These are phyloP conservation scores for Phialophora macrospora DNA, from an alignment of 2,329 filamentous ascomycete genomes.

Conservation along the genomic window DNA sequence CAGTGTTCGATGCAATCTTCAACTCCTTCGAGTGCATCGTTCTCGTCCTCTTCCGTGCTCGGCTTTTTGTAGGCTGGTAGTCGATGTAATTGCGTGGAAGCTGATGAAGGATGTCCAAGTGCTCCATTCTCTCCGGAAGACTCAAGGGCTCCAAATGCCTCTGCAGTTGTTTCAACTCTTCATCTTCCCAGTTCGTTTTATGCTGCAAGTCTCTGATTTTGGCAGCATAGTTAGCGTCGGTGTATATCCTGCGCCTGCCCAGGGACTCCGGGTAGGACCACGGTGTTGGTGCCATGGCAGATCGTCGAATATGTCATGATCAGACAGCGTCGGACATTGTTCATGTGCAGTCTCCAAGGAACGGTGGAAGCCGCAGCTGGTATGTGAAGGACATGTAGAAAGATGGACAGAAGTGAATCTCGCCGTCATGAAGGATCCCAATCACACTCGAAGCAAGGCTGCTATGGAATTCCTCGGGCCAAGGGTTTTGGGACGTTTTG, in stretches of 20 bases:
- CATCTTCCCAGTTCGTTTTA: constrained; percentile 4
- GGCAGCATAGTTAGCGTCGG: neutral
- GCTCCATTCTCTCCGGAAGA: constrained; percentile 7
- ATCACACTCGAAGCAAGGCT: neutral
- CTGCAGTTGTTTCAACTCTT: constrained; percentile 3
- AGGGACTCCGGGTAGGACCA: constrained; percentile 1
- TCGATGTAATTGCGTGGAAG: constrained; percentile 5
- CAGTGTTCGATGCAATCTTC: constrained; percentile 1
- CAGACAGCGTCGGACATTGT: neutral
- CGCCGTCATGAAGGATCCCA: neutral
- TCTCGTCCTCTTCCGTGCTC: neutral
- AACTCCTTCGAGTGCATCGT: neutral
- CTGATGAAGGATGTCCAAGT: constrained; percentile 10
- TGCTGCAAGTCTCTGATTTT: neutral
- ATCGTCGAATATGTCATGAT: neutral
- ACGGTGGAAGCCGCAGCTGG: neutral
- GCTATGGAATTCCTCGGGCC: neutral
- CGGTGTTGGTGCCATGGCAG: neutral
- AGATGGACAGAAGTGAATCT: neutral
- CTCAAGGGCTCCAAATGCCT: constrained; percentile 3
- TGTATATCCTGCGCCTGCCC: constrained; percentile 4
- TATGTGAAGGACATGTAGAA: neutral
- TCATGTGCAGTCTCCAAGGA: neutral
- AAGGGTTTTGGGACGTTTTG: neutral
- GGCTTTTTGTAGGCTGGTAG: neutral